Base-by-base conservation (phyloP, 805 yeast species). In the Starmerella vaccinii region DNA sequence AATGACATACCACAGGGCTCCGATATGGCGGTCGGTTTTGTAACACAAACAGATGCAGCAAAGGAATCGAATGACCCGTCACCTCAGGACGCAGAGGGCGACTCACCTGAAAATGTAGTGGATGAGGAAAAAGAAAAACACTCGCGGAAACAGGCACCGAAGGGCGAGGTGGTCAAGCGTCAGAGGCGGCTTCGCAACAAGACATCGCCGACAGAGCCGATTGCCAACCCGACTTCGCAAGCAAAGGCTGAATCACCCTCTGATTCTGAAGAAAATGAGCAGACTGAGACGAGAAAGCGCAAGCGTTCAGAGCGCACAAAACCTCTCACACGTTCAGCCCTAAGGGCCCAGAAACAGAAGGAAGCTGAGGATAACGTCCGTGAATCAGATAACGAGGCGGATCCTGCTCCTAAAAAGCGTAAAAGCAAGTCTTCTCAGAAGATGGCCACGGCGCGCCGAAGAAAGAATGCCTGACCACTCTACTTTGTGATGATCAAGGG, bases 311-410 rank as follows among this genome's bases (percentile, higher is more conserved):
- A 39, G 30, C 43, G 43, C 13, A 39, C 43, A 21, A 22, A 32
- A 21, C 43, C 43, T 39, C 30, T 39, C 10, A 39, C 43, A 21
- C 29, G 43, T 18, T 30, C 43, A 13, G 43, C 43, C 10, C 43
- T 39, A 4, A 18, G 43, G 3, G 43, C 43, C 5, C 43, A 39
- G 18, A 39, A 39, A 24, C 32, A 39, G 19, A 39, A 23, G n/a
- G 43, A 39, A 24, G 43, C 43, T 2, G 2, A 12, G 4, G 30
- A 39, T 5, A 24, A 39, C 5, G 9, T 21, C 4, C 21, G 10
- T 21, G 30, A 39, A 8, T 24, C 43, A 8, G 43, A 39, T 15
- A 5, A 30, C 16, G 43, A 39, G 26, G 27, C 8, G n/a, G 16
- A 23, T 26, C 27, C 27, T 6, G 27, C 10, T 8, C 18, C 41